phyloP scores from a whole-genome alignment of 2,329 filamentous ascomycete genomes.

The Acephala macrosclerotiorum region DNA sequence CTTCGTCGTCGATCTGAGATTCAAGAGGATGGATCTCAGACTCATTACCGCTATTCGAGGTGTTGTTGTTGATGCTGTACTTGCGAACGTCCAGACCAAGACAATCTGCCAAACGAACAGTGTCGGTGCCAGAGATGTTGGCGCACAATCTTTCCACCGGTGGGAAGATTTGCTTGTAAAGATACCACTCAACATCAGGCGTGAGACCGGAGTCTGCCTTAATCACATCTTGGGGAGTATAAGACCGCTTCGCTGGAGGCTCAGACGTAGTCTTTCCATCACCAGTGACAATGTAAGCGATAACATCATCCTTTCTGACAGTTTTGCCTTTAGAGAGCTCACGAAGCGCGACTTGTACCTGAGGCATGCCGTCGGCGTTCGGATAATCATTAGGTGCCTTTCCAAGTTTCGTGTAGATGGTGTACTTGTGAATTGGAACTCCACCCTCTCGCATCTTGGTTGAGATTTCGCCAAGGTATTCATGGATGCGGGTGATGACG shows the following conservation, averaged over 20 bases:
- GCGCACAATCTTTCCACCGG: slow-evolving; percentile 97
- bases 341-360: slow-evolving; percentile 92
- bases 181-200: slow-evolving; percentile 96
- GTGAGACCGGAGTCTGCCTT: slow-evolving; percentile 78
- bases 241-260: slow-evolving; percentile 85
- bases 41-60: slow-evolving; percentile 58
- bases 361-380: slow-evolving; percentile 93
- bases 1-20: slow-evolving; percentile 89
- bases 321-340: slow-evolving; percentile 87
- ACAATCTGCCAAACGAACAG: slow-evolving; percentile 88
- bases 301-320: slow-evolving; percentile 92
- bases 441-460: slow-evolving; percentile 83
- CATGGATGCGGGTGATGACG: slow-evolving; percentile 89
- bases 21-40: slow-evolving; percentile 89
- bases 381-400: slow-evolving; percentile 94
- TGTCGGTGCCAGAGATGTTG: slow-evolving; percentile 92
- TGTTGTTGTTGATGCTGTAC: slow-evolving; percentile 75
- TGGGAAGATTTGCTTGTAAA: slow-evolving; percentile 97
- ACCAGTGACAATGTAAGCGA: slow-evolving; percentile 92
- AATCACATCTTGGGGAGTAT: slow-evolving; percentile 82
- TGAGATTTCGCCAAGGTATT: slow-evolving; percentile 86
- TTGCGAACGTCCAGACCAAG: slow-evolving; percentile 90
- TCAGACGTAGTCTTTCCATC: slow-evolving; percentile 69
- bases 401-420: slow-evolving; percentile 96
- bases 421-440: slow-evolving; percentile 86